phyloP scores from a whole-genome alignment of 2,329 filamentous ascomycete species.

The Thelonectria blattea region DNA sequence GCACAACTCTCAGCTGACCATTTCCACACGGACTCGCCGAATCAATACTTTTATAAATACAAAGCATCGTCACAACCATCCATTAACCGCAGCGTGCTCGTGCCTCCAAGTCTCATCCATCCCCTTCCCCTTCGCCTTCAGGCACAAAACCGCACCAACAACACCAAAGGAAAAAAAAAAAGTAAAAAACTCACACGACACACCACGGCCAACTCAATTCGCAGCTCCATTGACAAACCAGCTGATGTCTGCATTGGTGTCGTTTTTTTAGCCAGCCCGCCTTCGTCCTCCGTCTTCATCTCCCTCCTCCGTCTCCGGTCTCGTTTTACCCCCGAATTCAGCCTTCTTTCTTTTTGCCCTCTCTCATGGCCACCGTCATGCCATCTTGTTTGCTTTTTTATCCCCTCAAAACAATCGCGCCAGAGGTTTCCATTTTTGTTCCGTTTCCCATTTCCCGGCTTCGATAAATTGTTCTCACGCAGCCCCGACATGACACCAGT shows the following conservation, averaged over 20 bases:
- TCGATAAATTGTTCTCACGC: neutral
- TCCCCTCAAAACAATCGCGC: neutral
- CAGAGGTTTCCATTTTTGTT: conserved; percentile 1
- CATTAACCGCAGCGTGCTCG: no score
- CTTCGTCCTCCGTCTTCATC: neutral
- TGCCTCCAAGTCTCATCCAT: no score
- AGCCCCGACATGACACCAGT: no score
- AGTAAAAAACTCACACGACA: no score
- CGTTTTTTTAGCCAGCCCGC: neutral
- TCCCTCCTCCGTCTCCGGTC: neutral
- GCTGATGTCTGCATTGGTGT: conserved; percentile 13
- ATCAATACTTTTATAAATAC: no score
- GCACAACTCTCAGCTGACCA: no score
- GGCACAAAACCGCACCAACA: neutral
- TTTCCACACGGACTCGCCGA: no score
- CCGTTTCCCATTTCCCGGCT: neutral
- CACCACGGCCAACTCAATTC: neutral
- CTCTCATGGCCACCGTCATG: neutral
- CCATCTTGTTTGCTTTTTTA: neutral
- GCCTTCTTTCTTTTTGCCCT: neutral
- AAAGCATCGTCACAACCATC: no score
- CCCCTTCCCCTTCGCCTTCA: no score
- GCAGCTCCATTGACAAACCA: neutral
- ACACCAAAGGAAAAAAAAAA: neutral
- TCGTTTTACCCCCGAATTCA: neutral